phyloP scores from a whole-genome alignment of 257 asterid species.

The Solanum habrochaites region DNA sequence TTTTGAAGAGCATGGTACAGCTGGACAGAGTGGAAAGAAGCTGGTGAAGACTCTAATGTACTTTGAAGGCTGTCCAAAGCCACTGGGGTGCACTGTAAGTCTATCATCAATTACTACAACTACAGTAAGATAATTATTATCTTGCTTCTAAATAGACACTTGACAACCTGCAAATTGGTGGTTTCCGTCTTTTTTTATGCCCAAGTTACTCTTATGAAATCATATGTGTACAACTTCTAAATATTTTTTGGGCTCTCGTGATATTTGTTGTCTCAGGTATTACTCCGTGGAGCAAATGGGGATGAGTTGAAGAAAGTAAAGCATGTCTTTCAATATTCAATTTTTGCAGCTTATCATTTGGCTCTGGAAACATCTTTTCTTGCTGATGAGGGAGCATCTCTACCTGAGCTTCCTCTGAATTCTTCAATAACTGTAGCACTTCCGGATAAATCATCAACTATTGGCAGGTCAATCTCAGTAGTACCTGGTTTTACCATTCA shows the following conservation, averaged over 20 bases:
- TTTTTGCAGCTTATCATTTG: slow-evolving; percentile 95
- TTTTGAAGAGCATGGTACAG: slow-evolving; percentile 65
- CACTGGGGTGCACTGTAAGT: slow-evolving; percentile 92
- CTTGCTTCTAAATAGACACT: not conserved
- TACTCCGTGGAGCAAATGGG: slow-evolving; percentile 80
- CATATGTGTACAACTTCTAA: not conserved
- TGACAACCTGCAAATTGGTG: not conserved
- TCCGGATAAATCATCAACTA: slow-evolving; percentile 55
- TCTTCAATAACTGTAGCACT: slow-evolving; percentile 74
- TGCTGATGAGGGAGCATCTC: slow-evolving; percentile 96
- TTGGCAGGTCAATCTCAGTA: slow-evolving; percentile 68
- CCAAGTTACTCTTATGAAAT: not conserved
- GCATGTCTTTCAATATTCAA: slow-evolving; percentile 84
- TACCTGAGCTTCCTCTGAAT: slow-evolving; percentile 63
- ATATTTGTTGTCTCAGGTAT: slow-evolving; percentile 42
- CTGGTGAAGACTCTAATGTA: slow-evolving; percentile 83
- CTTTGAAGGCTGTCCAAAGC: slow-evolving; percentile 96
- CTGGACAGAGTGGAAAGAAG: slow-evolving; percentile 70
- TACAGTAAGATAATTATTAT: not conserved
- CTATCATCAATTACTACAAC: slow-evolving; percentile 1
- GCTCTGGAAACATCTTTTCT: slow-evolving; percentile 96
- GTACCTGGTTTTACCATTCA: slow-evolving; percentile 50
- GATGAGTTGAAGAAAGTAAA: slow-evolving; percentile 93
- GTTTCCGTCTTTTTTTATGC: not conserved
- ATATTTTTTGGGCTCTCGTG: not conserved